Conservation (phyloP, 148 eudicot species). For the Euryodendron excelsum region DNA sequence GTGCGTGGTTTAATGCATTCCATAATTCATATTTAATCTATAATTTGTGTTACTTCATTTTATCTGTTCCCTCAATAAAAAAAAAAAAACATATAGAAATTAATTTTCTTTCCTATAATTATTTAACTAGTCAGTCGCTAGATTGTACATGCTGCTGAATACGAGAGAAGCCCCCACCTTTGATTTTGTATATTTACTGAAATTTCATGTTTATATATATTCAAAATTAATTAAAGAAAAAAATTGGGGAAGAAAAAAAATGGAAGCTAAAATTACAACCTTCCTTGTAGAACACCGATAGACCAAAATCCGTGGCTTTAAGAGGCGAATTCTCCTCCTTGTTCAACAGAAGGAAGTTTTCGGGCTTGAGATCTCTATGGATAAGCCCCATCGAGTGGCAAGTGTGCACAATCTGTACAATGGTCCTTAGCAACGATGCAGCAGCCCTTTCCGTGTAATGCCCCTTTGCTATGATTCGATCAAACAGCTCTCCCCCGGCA, state of each 20-base stretch:
- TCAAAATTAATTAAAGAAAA: not conserved
- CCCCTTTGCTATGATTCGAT: slow-evolving; percentile 84
- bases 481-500: slow-evolving; percentile 93
- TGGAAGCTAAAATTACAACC: slow-evolving; percentile 28
- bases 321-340: slow-evolving; percentile 80
- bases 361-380: slow-evolving; percentile 93
- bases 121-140: no score
- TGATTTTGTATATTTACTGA: not conserved
- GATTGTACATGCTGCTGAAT: no score
- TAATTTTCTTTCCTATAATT: no score
- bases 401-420: slow-evolving; percentile 84
- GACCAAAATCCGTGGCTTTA: slow-evolving; percentile 88
- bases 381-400: slow-evolving; percentile 95
- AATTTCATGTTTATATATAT: not conserved
- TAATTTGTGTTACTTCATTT: no score
- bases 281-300: slow-evolving; percentile 84
- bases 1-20: no score
- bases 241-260: not conserved
- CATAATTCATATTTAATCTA: no score
- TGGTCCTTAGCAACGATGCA: slow-evolving; percentile 81
- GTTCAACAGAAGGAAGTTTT: slow-evolving; percentile 76
- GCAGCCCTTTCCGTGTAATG: slow-evolving; percentile 89
- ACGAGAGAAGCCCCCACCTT: no score
- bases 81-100: no score
- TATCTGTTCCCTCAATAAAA: no score